A percentile compares a stretch with the other conserved stretches of the same genome.
phyloP scores from a whole-genome alignment of 2,329 filamentous ascomycete species.

The Shiraia sp. region DNA sequence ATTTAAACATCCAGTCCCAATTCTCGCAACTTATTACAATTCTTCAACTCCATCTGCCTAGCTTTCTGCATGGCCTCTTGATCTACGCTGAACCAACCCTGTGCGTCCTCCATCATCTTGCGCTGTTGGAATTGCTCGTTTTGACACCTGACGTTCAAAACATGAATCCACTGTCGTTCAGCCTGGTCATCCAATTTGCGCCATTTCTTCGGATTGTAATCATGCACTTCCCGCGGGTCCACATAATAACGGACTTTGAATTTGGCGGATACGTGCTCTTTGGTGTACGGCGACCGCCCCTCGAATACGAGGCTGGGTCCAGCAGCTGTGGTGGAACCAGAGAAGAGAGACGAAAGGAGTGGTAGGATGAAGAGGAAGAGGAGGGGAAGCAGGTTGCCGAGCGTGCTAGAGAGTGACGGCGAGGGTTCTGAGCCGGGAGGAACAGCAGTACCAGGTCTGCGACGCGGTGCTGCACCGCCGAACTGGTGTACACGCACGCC shows the following conservation, averaged over 20 bases:
- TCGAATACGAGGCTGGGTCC: conserved; percentile 80
- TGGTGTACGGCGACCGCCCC: conserved; percentile 69
- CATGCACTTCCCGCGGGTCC: conserved; percentile 74
- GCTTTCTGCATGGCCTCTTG: conserved; percentile 77
- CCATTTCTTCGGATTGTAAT: conserved; percentile 71
- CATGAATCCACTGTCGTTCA: conserved; percentile 71
- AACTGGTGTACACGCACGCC: conserved; percentile 96
- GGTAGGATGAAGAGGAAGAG: conserved; percentile 82
- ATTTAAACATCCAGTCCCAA: too few relatives aligned
- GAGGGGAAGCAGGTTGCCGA: conserved; percentile 82
- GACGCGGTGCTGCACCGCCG: conserved; percentile 75
- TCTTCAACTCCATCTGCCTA: conserved; percentile 61
- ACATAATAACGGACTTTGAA: conserved; percentile 83
- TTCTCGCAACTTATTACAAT: conserved; percentile 60
- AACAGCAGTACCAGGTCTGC: conserved; percentile 68
- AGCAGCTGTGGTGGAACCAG: conserved; percentile 49
- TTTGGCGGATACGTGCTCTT: conserved; percentile 70
- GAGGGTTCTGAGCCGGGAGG: conserved; percentile 55
- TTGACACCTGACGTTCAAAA: conserved; percentile 73
- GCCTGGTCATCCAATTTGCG: conserved; percentile 75
- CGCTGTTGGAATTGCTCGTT: conserved; percentile 68
- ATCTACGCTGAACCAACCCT: conserved; percentile 86
- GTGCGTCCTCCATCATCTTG: conserved; percentile 73
- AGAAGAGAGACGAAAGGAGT: conserved; percentile 78
- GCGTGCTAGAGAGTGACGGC: conserved; percentile 55